A percentile compares a stretch with the other conserved stretches of the same genome.
phyloP scores from a whole-genome alignment of 2,329 filamentous ascomycete genomes.

The Aspergillus calidoustus region DNA sequence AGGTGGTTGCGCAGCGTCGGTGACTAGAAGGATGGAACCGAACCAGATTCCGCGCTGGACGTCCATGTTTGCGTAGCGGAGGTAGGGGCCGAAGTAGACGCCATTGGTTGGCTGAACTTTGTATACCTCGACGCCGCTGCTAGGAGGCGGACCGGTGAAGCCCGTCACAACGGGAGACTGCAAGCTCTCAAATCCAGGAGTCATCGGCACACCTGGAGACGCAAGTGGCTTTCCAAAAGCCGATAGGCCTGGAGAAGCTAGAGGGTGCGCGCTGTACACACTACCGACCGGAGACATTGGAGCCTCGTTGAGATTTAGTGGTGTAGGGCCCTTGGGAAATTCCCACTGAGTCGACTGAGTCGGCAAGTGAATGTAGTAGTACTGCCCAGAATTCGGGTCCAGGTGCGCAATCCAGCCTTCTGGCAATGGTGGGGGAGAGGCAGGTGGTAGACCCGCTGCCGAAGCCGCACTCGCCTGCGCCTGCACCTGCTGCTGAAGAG shows the following conservation, averaged over 20 bases:
- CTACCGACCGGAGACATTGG: slow-evolving; percentile 83
- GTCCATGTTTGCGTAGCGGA: slow-evolving; percentile 97
- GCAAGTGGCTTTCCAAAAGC: slow-evolving; percentile 62
- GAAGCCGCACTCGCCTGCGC: slow-evolving; percentile 40
- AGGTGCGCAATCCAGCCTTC: slow-evolving; percentile 98
- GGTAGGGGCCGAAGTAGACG: slow-evolving; percentile 96
- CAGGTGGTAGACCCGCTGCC: slow-evolving; percentile 61
- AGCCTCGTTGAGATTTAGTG: slow-evolving; percentile 78
- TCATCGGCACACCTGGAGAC: slow-evolving; percentile 82
- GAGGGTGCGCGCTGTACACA: slow-evolving; percentile 71
- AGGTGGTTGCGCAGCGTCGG: slow-evolving; percentile 86
- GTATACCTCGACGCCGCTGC: slow-evolving; percentile 90
- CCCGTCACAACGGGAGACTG: slow-evolving; percentile 77
- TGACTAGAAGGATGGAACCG: slow-evolving; percentile 91
- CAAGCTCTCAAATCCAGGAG: slow-evolving; percentile 83
- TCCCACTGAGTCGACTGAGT: slow-evolving; percentile 98
- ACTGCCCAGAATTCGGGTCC: slow-evolving; percentile 93
- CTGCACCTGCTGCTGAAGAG: slow-evolving; percentile 42
- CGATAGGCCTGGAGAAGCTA: slow-evolving; percentile 70
- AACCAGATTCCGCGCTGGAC: slow-evolving; percentile 88
- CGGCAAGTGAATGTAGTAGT: slow-evolving; percentile 97
- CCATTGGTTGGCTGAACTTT: slow-evolving; percentile 92
- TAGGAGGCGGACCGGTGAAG: slow-evolving; percentile 86
- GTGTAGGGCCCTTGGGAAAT: slow-evolving; percentile 93
- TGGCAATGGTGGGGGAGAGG: slow-evolving; percentile 88